phyloP scores from a whole-genome alignment of 148 eudicot genomes.

The Cornus kousa region DNA sequence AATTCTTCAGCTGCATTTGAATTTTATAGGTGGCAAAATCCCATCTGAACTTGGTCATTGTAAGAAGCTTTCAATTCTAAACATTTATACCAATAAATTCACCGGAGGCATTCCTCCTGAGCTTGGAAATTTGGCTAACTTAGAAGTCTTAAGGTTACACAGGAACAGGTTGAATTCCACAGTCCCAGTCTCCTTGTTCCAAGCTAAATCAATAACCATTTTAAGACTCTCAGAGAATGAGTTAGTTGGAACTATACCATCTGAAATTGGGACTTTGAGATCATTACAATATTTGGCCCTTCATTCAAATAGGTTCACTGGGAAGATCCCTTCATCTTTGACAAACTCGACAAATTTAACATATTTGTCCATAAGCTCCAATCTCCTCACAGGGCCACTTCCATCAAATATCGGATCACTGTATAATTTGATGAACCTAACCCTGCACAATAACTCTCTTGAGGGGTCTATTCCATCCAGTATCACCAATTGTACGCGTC shows the following conservation, averaged over 20 bases:
- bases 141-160: constrained; percentile 46
- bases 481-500: constrained; percentile 61
- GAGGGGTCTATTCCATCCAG: constrained; percentile 68
- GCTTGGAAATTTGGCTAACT: constrained; percentile 55
- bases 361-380: constrained; percentile 53
- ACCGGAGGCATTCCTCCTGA: constrained; percentile 63
- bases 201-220: constrained; percentile 48
- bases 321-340: constrained; percentile 61
- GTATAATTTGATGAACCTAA: constrained; percentile 54
- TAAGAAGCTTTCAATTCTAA: constrained; percentile 43
- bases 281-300: constrained; percentile 61
- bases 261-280: constrained; percentile 42
- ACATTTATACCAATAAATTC: constrained; percentile 46
- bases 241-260: constrained; percentile 56
- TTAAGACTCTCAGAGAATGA: constrained; percentile 63
- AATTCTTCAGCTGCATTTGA: constrained; percentile 46
- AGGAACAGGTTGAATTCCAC: constrained; percentile 53
- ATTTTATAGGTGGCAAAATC: constrained; percentile 53
- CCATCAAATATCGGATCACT: constrained; percentile 70
- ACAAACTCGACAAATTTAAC: constrained; percentile 56
- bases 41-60: constrained; percentile 65
- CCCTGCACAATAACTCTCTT: constrained; percentile 38
- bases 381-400: constrained; percentile 65
- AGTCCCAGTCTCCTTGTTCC: constrained; percentile 51
- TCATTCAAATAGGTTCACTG: constrained; percentile 59